Evolutionary conservation across 805 yeast species (phyloP), one percentile per base, ranked within the genome.

Genomic region (Cyberlindnera nakhonratchasimensis): DNA sequence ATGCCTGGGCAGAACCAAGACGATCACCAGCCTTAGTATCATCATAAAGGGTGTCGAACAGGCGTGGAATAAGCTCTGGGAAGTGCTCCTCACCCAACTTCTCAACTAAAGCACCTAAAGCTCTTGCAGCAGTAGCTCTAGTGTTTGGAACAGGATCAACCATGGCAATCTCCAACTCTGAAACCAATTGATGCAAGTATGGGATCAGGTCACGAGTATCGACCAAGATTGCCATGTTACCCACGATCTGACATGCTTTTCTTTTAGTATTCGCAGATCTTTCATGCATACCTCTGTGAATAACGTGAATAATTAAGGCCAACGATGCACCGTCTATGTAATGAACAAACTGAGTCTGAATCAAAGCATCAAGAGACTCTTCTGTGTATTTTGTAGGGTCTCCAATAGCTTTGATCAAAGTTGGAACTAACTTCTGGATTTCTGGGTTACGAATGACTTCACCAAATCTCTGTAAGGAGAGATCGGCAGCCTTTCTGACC

Each of bases 131-230:
- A 17, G 96, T 93, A 2, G 98, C 95, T 62, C 98, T 80, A 0
- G 99, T 93, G 31, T 81, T 86, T 24, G 98, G 96, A 39, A 93
- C 99, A 1, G 99, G 99, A 55, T 93, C 99, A 38, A 95, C 96
- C 96, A 93, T 91, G 6, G 98, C 95, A 32, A 77, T 72, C 62
- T 93, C 96, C 46, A 93, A 75, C 54, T 89, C 96, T 10, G 79
- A 72, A 33, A 91, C 82, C 53, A 93, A 71, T 32, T 80, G 77
- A 18, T 80, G 75, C 55, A 93, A 69, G 65, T 93, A 93, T 20
- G 96, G 97, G 39, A 79, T 65, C 46, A 93, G 71, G 62, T 93
- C 99, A 52, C 76, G 79, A 14, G 87, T 72, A 55, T 91, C 98
- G 14, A 95, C 96, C 55, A 93, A 72, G 61, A 93, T 88, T 2